Conservation (phyloP, 805 yeast genomes). For the Saccharomycopsis sp. region DNA sequence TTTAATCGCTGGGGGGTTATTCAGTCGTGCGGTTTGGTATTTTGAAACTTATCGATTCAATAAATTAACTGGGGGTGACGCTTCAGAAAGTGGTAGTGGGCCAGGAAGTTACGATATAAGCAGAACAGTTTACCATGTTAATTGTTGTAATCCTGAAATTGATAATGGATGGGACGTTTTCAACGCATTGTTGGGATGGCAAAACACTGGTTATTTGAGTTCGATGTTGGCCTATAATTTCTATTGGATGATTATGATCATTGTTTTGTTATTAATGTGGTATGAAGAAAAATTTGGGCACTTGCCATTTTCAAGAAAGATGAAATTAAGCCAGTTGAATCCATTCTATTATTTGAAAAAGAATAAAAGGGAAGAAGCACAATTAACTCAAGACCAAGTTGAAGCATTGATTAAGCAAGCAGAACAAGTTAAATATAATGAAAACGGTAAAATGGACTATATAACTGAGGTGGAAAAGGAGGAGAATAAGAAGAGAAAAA, state of each 20-base stretch:
- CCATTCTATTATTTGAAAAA: constrained; percentile 69
- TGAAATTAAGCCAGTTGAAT: constrained; percentile 47
- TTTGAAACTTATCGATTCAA: constrained; percentile 67
- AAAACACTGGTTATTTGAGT: constrained; percentile 90
- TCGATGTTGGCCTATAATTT: constrained; percentile 82
- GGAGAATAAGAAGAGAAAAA: too few species aligned
- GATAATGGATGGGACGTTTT: constrained; percentile 97
- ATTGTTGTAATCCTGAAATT: constrained; percentile 91
- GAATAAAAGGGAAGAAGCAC: constrained; percentile 50
- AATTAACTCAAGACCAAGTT: constrained; percentile 42
- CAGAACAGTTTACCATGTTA: constrained; percentile 87
- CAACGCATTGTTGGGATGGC: constrained; percentile 95
- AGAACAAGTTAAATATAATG: constrained; percentile 31
- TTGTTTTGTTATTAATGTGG: constrained; percentile 52
- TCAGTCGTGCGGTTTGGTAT: constrained; percentile 89
- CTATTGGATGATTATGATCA: constrained; percentile 74
- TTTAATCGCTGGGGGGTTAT: constrained; percentile 85
- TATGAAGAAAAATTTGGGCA: constrained; percentile 82
- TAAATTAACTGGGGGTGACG: constrained; percentile 83
- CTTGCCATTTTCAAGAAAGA: constrained; percentile 56
- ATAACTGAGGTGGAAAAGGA: too few species aligned
- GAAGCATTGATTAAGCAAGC: constrained; percentile 44
- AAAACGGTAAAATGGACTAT: constrained; percentile 27
- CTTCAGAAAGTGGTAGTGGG: constrained; percentile 86
- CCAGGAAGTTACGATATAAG: constrained; percentile 88